Percentiles rank a stretch among this genome's conserved stretches.
These are phyloP conservation scores for Dicorynia guianensis DNA, from an alignment of 306 rosid species.

Conservation along the genomic window DNA sequence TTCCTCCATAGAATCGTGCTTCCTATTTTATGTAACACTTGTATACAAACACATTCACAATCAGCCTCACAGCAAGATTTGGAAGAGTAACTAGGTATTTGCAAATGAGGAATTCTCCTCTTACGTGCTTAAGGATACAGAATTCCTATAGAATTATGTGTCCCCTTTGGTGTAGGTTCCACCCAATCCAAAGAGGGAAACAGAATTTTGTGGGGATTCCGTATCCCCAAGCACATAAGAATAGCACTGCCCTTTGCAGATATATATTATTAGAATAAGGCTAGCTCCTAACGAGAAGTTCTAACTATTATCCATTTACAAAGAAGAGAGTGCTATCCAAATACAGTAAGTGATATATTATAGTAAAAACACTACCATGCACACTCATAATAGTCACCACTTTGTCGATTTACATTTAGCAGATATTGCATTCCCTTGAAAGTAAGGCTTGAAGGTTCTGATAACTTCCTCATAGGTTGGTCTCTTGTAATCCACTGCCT, in stretches of 20 bases:
- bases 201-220: too few relatives aligned
- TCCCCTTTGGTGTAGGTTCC: too few relatives aligned
- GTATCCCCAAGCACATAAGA: too few relatives aligned
- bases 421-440: conserved; percentile 61
- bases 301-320: conserved; percentile 71
- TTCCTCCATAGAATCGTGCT: too few relatives aligned
- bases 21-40: too few relatives aligned
- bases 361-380: conserved; percentile 48
- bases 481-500: conserved; percentile 99
- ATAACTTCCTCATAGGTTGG: conserved; percentile 92
- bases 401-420: conserved; percentile 89
- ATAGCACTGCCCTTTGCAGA: too few relatives aligned
- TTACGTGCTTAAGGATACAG: too few relatives aligned
- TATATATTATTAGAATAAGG: conserved; percentile 52
- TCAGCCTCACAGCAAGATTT: conserved; percentile 30
- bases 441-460: conserved; percentile 76
- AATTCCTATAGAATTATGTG: too few relatives aligned
- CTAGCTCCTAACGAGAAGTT: conserved; percentile 53
- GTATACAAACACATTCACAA: conserved; percentile 32
- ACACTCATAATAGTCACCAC: conserved; percentile 69
- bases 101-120: too few relatives aligned
- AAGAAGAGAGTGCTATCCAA: conserved; percentile 53
- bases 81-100: conserved; percentile 39
- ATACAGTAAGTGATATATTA: conserved; percentile 42
- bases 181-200: too few relatives aligned